Conservation (phyloP, 169 alveolate species). For the Blepharisma undulans region DNA sequence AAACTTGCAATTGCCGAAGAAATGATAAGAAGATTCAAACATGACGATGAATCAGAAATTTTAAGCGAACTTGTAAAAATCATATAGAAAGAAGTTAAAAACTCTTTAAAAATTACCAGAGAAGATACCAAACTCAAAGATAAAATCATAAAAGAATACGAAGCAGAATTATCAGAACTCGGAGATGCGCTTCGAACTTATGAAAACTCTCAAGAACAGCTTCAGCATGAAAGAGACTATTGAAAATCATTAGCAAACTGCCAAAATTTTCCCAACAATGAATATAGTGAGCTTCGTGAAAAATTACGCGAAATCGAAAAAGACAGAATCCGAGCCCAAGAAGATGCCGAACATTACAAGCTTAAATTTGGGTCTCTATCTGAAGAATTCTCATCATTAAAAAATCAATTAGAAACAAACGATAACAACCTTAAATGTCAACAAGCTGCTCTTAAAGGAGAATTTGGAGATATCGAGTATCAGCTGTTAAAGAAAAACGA, state of each 20-base stretch:
- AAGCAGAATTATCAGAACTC: not conserved
- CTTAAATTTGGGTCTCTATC: not conserved
- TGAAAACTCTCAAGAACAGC: not conserved
- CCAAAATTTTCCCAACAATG: not conserved
- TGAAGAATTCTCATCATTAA: not conserved
- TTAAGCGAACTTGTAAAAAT: not conserved
- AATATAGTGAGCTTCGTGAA: not conserved
- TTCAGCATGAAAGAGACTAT: not conserved
- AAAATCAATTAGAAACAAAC: not conserved
- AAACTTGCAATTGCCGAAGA: not conserved
- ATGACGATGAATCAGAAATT: not conserved
- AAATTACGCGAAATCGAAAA: not conserved
- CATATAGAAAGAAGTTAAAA: not conserved
- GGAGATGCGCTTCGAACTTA: not conserved
- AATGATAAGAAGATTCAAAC: not conserved
- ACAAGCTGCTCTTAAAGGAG: not conserved
- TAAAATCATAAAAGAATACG: not conserved
- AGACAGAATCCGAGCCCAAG: constrained; percentile 7
- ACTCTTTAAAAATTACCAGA: not conserved
- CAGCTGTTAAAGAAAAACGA: not conserved
- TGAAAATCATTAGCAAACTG: not conserved
- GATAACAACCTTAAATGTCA: not conserved
- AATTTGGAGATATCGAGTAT: not conserved
- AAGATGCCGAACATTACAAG: not conserved
- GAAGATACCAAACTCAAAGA: not conserved